Conservation (phyloP, 164 flowering plant species). For the grape (Vitis vinifera) region DNA sequence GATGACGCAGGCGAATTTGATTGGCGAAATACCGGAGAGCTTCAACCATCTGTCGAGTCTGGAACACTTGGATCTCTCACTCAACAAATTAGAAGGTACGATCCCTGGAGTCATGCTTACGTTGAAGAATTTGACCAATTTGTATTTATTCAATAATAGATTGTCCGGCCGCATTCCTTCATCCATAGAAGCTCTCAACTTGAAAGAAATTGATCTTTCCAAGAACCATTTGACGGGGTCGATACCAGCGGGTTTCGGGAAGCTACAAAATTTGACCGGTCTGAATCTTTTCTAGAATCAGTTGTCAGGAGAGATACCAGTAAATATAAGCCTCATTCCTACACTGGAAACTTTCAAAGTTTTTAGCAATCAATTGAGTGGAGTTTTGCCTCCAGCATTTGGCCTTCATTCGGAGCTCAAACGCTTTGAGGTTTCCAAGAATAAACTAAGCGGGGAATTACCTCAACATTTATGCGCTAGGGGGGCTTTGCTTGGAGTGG, state of each 20-base stretch:
- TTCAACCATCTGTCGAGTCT: constrained; percentile 34
- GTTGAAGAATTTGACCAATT: constrained; percentile 42
- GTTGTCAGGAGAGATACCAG: constrained; percentile 49
- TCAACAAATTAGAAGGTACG: constrained; percentile 41
- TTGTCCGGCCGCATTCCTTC: constrained; percentile 65
- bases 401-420: constrained; percentile 52
- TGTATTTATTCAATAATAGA: constrained; percentile 44
- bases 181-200: constrained; percentile 29
- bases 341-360: constrained; percentile 22
- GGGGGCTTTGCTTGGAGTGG: constrained; percentile 35
- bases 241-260: constrained; percentile 61
- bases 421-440: constrained; percentile 41
- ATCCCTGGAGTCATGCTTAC: constrained; percentile 58
- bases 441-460: constrained; percentile 40
- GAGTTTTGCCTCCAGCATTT: constrained; percentile 45
- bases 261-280: constrained; percentile 27
- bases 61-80: constrained; percentile 46
- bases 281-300: constrained; percentile 42
- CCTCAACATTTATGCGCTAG: constrained; percentile 47
- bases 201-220: constrained; percentile 50
- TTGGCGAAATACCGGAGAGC: constrained; percentile 57
- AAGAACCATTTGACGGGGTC: constrained; percentile 59
- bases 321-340: constrained; percentile 37
- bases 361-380: constrained; percentile 42
- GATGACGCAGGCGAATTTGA: constrained; percentile 38